A percentile compares a stretch with the other conserved stretches of the same genome.
phyloP scores from a whole-genome alignment of 2,329 filamentous ascomycete species.

The Phaeoacremonium minimum region DNA sequence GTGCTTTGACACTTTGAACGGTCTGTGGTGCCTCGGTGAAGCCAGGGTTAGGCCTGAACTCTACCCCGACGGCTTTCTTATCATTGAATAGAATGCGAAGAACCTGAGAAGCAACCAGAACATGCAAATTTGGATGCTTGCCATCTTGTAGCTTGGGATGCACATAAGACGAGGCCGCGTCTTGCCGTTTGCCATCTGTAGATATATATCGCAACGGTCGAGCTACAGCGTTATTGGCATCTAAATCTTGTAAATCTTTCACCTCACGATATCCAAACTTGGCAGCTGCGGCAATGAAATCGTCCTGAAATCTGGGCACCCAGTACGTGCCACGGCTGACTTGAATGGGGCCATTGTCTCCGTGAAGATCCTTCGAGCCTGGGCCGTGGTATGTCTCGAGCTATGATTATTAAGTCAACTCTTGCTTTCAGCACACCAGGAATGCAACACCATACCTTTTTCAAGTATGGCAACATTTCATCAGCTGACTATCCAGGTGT shows the following conservation, averaged over 20 bases:
- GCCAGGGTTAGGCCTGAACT: constrained; percentile 37
- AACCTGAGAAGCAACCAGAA: constrained; percentile 48
- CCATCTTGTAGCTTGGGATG: constrained; percentile 44
- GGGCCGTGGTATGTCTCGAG: constrained; percentile 43
- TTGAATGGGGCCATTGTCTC: constrained; percentile 42
- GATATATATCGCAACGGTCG: constrained; percentile 11
- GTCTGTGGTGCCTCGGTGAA: constrained; percentile 19
- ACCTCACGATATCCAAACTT: constrained; percentile 40
- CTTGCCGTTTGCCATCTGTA: constrained; percentile 44
- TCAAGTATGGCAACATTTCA: constrained; percentile 41
- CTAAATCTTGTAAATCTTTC: constrained; percentile 42
- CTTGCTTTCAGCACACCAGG: not conserved
- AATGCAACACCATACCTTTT: constrained; percentile 29
- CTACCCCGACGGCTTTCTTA: constrained; percentile 42
- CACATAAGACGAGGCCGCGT: constrained; percentile 42
- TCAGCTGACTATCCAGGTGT: constrained; percentile 19
- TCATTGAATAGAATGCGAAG: constrained; percentile 41
- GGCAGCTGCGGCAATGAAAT: constrained; percentile 39
- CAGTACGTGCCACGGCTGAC: constrained; percentile 41
- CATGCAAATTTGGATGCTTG: constrained; percentile 46
- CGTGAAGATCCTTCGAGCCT: constrained; percentile 36
- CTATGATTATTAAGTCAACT: constrained; percentile 18
- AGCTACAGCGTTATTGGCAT: constrained; percentile 22
- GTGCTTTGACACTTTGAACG: constrained; percentile 32
- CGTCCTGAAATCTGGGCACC: constrained; percentile 29